Percentiles rank a stretch among this genome's conserved stretches.
Conservation (phyloP, 2,329 filamentous ascomycete genomes). For the Aureobasidium lini region DNA sequence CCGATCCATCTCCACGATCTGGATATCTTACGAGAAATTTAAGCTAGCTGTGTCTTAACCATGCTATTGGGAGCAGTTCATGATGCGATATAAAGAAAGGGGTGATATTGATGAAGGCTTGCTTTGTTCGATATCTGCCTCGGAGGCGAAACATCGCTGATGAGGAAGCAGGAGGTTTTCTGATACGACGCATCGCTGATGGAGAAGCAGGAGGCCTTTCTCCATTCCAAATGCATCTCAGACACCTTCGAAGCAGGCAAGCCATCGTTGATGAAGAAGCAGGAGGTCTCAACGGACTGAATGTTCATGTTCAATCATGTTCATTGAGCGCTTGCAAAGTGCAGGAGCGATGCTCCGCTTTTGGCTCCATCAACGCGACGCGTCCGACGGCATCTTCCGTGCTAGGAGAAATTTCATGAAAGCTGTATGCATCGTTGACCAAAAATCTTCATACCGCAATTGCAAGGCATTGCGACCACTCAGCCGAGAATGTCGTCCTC, state of each 20-base stretch:
- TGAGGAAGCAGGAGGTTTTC: not conserved
- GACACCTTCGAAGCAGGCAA: not conserved
- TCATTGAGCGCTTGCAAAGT: not conserved
- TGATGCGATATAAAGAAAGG: not conserved
- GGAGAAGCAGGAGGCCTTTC: not conserved
- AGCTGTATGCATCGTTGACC: conserved; percentile 5
- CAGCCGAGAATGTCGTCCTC: not conserved
- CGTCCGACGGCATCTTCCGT: not conserved
- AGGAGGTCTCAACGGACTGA: not conserved
- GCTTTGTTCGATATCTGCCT: not conserved
- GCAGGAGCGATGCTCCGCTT: not conserved
- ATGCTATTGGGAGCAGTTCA: not conserved
- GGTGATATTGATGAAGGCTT: not conserved
- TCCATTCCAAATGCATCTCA: not conserved
- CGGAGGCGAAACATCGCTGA: conserved; percentile 4
- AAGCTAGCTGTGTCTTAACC: not conserved
- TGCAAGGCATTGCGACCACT: not conserved
- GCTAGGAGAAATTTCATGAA: not conserved
- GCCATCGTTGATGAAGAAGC: not conserved
- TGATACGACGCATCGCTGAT: not conserved
- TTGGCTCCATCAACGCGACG: not conserved
- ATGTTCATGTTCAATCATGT: not conserved
- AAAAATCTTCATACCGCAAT: not conserved
- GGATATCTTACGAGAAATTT: not conserved
- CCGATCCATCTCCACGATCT: conserved; percentile 7